Conservation (phyloP, 1,284 basidiomycete species). For the Fomitopsis betulina region DNA sequence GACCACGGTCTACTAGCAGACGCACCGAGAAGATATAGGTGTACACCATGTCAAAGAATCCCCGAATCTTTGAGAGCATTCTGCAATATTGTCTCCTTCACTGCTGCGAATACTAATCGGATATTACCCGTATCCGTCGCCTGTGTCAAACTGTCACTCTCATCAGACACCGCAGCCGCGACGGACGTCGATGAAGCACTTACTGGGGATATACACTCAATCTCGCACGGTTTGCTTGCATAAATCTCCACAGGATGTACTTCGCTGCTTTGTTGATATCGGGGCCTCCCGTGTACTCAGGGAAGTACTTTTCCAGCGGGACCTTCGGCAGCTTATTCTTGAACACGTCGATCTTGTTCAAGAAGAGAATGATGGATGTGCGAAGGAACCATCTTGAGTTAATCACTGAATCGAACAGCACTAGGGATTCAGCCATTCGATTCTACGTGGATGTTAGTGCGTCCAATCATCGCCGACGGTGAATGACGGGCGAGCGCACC, state of each 20-base stretch:
- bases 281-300: conserved; percentile 90
- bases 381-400: conserved; percentile 97
- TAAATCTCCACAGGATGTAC: conserved; percentile 96
- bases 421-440: conserved; percentile 91
- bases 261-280: conserved; percentile 99
- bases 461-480: neutral
- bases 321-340: conserved; percentile 89
- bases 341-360: conserved; percentile 97
- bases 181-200: conserved; percentile 28
- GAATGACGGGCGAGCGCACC: conserved; percentile 34
- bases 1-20: neutral
- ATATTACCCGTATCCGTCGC: conserved; percentile 82
- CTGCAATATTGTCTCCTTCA: conserved; percentile 96
- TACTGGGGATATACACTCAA: conserved; percentile 92
- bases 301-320: conserved; percentile 87
- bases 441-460: conserved; percentile 48
- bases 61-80: conserved; percentile 84
- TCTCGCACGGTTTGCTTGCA: conserved; percentile 88
- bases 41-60: conserved; percentile 45
- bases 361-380: conserved; percentile 89
- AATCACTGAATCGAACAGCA: conserved; percentile 94
- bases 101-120: conserved; percentile 90
- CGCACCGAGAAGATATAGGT: conserved; percentile 6
- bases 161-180: conserved; percentile 4
- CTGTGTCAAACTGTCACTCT: conserved; percentile 58